Evolutionary conservation across 148 eudicot genomes (phyloP), one percentile per base, ranked within the genome.

Genomic region (Arbutus unedo): DNA sequence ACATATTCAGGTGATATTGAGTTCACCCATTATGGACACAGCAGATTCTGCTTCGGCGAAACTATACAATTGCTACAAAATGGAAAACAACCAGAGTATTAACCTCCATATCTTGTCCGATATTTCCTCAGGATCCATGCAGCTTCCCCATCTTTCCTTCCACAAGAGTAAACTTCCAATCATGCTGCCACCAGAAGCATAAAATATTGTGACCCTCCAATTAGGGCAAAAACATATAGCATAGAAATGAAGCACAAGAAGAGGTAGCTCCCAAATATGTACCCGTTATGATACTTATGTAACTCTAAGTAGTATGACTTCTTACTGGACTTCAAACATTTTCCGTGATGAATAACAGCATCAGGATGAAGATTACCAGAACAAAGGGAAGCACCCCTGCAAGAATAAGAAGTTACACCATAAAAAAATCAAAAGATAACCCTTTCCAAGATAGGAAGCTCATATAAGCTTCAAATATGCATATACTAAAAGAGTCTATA

Each of bases 361-460:
- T 96, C 99, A 64, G 99, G 99, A 81, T 93, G 98, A 88, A 89
- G 89, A 77, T 87, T 85, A 81, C 98, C 98, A 54, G 89, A 90
- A 83, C 93, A 96, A 81, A 96, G 88, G 55, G 92, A 86, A 74
- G 88, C 72, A 76, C 93, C 88, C 99, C 99, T 96, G 90, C 86
- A 84, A 77, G 86, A 13, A 83, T 62, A 81, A 25, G 49, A 82
- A 76, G 67, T 59, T 51, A 10, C 50, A 78, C 49, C 13, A 53
- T 50, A 74, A 66, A 84, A 5, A 74, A 76, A 38, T n/a, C 51
- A 0, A 3, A 77, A 79, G 59, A 51, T 41, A 78, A 73, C 78
- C 53, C 53, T 21, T 75, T 10, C 21, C 45, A 66, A 75, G 16
- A 80, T 31, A 9, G 7, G 49, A 79, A 50, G 23, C 38, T 74